These are phyloP conservation scores for Diversispora epigaea DNA, from an alignment of 192 early-diverging fungal species.

Conservation along the genomic window DNA sequence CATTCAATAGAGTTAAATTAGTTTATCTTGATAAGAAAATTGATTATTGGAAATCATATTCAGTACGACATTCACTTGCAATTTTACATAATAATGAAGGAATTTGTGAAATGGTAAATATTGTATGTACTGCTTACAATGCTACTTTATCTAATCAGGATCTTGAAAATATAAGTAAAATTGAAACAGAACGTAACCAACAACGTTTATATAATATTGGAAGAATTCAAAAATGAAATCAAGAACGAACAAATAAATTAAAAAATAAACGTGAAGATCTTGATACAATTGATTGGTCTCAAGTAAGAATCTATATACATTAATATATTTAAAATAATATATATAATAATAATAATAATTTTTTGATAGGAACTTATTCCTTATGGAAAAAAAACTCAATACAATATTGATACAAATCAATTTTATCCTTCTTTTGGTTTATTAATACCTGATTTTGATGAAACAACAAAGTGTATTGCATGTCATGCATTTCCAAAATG, in stretches of 20 bases:
- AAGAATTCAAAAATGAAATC: neutral
- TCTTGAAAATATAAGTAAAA: slow-evolving; percentile 4
- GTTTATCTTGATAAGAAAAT: neutral
- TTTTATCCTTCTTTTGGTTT: neutral
- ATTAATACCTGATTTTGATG: neutral
- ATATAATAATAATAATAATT: too few relatives aligned
- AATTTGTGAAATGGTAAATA: neutral
- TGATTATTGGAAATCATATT: slow-evolving; percentile 2
- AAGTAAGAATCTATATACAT: too few relatives aligned
- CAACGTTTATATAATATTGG: neutral
- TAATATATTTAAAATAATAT: too few relatives aligned
- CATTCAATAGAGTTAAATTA: neutral
- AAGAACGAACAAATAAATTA: neutral
- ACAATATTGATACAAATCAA: neutral
- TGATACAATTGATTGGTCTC: neutral
- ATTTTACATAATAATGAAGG: slow-evolving; percentile 16
- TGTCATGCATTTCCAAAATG: slow-evolving; percentile 6
- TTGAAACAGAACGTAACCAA: neutral
- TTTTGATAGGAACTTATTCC: neutral
- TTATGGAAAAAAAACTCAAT: neutral
- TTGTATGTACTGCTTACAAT: neutral
- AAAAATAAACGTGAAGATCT: too few relatives aligned
- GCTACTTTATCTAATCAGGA: neutral
- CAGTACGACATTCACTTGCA: neutral
- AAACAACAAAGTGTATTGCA: neutral